Base-by-base conservation (phyloP, 83 land plant genomes). In the Picea mariana region DNA sequence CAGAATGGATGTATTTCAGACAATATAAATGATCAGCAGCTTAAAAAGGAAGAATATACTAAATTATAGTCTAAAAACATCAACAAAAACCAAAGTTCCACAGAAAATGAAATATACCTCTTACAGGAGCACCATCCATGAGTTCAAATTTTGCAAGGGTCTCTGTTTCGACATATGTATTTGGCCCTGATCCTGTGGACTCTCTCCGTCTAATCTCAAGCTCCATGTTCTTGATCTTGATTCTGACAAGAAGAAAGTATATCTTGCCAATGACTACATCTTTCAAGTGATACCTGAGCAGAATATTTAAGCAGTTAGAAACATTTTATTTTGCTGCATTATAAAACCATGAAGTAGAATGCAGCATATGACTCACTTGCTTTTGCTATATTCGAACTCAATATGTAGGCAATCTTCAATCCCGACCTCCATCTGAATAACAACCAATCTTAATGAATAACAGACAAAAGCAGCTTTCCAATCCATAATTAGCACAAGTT, bases 121-220 rank as follows among this genome's bases (percentile, higher is more conserved):
- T 89, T 11, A 95, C 99, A 78, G 99, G 99, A 81, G 99, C 99
- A 83, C 99, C 99, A 90, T 97, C 99, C 99, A 97, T 95, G 81
- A 97, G 79, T 81, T 97, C 99, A 85, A 89, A 97, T 72, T 97
- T 97, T 27, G 98, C 98, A 65, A 97, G 91, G 21, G 99, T 97
- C 84, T 95, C 98, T 60, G 95, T 95, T 87, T 97, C 99, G 69
- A 96, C 98, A 88, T 95, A 93, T n/a, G 96, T 95, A 75, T 95
- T 97, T 4, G 96, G 89, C 44, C 99, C 99, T 27, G 98, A 95
- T 12, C 99, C 99, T 21, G 99, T 97, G 68, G 99, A 97, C 82
- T 97, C 99, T 76, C 99, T 87, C 11, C 99, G 95, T 80, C 99
- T 88, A 65, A 97, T 92, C 86, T 97, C 99, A 81, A 97, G 95